Evolutionary conservation across 2,329 filamentous ascomycete genomes (phyloP), one percentile per base, ranked within the genome.

Genomic region (Colletotrichum lindemuthianum): DNA sequence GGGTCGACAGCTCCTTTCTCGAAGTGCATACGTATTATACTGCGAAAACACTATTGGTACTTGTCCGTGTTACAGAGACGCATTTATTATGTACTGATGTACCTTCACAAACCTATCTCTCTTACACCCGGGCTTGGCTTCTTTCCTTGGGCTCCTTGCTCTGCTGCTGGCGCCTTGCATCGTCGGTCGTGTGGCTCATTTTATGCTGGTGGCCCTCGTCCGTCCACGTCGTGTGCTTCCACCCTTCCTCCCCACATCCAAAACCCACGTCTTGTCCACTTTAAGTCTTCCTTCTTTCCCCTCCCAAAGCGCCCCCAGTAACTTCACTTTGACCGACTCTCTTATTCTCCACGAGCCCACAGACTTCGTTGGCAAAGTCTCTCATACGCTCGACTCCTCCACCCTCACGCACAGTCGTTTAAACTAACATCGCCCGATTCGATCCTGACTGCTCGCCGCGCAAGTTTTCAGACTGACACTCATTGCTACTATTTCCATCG

Each of bases 291-390:
- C 24, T 24, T 24, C 36, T 50, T 48, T 15, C 9, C 15, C 43
- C 49, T 48, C 49, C 24, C 47, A 8, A 11, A 32, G 37, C 40
- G 32, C 44, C 48, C 16, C 43, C 52, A 40, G 48, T 37, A 13
- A 13, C 41, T 15, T 43, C 41, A 43, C 41, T 43, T 12, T 45
- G 15, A 10, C 24, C 15, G 48, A 52, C 47, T 54, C 63, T 65
- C 59, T 65, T 66, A 63, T 66, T 66, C 63, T 47, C 52, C 48
- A 34, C 48, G 37, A 58, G 44, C 70, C 67, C 69, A 72, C 74
- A 75, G 78, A 74, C 83, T 85, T 85, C 83, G 83, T 85, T 85
- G 83, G 83, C 83, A 85, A 81, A 85, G 83, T 84, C 82, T 78
- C 67, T 64, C 48, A 54, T 16, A 34, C 49, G 9, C 36, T 48